Evolutionary conservation across 148 eudicot species (phyloP), one percentile per base, ranked within the genome.

Genomic region (Rheum nobile): DNA sequence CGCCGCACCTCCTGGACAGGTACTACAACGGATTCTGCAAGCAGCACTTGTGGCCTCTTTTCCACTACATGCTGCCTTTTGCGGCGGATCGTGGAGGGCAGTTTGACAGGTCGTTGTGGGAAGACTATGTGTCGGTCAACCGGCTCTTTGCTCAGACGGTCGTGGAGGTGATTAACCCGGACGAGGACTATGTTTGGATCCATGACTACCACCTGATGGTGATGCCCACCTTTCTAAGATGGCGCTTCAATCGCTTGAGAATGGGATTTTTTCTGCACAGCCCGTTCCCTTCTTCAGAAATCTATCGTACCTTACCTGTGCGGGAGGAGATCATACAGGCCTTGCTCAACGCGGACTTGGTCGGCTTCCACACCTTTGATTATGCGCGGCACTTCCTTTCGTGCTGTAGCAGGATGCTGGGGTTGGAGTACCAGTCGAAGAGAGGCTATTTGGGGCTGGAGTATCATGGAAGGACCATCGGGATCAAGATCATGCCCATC

Each of bases 121-220:
- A 83, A 76, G 86, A 83, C 43, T 83, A 83, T 75, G 86, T 83
- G 22, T 78, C 79, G 16, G 86, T 80, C 34, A 83, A 80, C 76
- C 76, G 86, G 47, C 69, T 80, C 73, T 83, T 80, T 76, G 79
- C 86, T 37, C 83, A 78, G 69, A 83, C 73, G 22, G 81, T 83
- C 34, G 78, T 80, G 29, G 86, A 83, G 82, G 86, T 83, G 44
- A 80, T 83, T 71, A 80, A 78, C 55, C 86, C 86, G n/a, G 86
- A 83, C 0, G 83, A 83, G 29, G 86, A 83, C 43, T 83, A 46
- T 80, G 81, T 83, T 59, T 83, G 86, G 83, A 80, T 83, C 76
- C 86, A 83, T 78, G 86, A 83, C 67, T 83, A 80, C 43, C 83
- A 83, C 79, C 78, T 83, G 83, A 83, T 83, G 86, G 83, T 75